Evolutionary conservation across 169 alveolate species (phyloP).

Genomic region (Pseudocohnilembus persalinus): DNA sequence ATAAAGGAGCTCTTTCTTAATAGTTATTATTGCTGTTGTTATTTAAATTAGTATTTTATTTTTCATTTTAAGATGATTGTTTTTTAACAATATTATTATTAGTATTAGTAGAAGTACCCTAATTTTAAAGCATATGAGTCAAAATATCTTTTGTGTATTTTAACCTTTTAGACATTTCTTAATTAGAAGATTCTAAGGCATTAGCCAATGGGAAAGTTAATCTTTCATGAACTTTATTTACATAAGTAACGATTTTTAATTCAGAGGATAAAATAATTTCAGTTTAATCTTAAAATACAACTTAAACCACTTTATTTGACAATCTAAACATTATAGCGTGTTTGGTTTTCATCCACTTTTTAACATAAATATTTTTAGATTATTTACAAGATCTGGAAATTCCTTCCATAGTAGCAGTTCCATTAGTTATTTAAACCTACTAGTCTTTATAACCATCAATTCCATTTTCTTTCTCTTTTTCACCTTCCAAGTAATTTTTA

Average conservation of each 20-base stretch:
- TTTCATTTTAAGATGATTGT: neutral
- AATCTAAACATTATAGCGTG: slow-evolving; percentile 82
- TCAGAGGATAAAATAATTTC: slow-evolving; percentile 74
- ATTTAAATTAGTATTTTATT: no score
- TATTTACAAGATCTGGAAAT: slow-evolving; percentile 16
- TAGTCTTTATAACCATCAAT: slow-evolving; percentile 11
- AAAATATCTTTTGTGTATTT: slow-evolving; percentile 79
- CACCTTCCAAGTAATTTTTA: slow-evolving; percentile 68
- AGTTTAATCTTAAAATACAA: slow-evolving; percentile 74
- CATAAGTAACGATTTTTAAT: slow-evolving; percentile 68
- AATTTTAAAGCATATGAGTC: slow-evolving; percentile 68
- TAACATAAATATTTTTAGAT: slow-evolving; percentile 53
- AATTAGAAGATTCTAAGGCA: slow-evolving; percentile 77
- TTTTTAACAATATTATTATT: no score
- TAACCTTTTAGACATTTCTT: slow-evolving; percentile 80
- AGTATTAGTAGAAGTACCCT: no score
- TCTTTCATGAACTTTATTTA: slow-evolving; percentile 71
- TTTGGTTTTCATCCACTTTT: slow-evolving; percentile 81
- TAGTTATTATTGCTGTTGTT: neutral
- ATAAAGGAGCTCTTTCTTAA: neutral
- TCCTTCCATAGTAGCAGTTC: neutral
- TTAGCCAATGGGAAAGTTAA: slow-evolving; percentile 58
- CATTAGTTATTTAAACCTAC: slow-evolving; percentile 7
- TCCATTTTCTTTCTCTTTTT: slow-evolving; percentile 19
- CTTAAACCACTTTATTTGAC: slow-evolving; percentile 80